A percentile compares a stretch with the other conserved stretches of the same genome.
Conservation (phyloP, 768 basidiomycete genomes). For the Leccinum ochraceum region DNA sequence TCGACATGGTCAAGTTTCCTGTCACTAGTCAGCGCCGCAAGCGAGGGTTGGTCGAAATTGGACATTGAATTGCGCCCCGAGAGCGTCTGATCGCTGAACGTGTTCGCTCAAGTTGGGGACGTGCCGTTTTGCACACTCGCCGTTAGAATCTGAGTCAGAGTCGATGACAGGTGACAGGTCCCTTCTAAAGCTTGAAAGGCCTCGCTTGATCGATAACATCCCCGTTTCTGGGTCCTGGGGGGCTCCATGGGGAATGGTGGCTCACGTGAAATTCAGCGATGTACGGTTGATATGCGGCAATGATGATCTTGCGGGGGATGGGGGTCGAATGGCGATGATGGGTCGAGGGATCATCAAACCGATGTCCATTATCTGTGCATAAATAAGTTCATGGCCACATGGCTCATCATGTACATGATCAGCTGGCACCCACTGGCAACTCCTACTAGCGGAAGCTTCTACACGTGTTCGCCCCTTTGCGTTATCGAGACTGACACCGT, state of each 20-base stretch:
- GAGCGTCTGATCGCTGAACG: not conserved
- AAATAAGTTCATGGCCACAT: not conserved
- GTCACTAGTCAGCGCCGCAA: no score
- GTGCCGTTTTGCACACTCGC: not conserved
- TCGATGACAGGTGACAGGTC: not conserved
- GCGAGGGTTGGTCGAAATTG: no score
- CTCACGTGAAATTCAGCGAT: not conserved
- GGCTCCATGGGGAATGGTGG: not conserved
- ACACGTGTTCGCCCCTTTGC: not conserved
- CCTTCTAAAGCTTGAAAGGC: not conserved
- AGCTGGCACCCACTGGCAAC: no score
- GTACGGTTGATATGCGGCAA: not conserved
- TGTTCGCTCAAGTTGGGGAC: not conserved
- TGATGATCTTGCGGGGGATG: not conserved
- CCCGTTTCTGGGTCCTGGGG: not conserved
- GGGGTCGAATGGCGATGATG: not conserved
- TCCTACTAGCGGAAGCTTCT: no score
- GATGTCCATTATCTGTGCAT: not conserved
- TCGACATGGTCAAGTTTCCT: no score
- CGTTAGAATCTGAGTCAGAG: not conserved
- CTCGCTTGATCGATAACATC: not conserved
- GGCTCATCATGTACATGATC: not conserved
- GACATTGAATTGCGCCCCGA: no score
- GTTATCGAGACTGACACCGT: not conserved
- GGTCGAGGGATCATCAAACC: not conserved